These are phyloP conservation scores for Camelina hispida DNA, from an alignment of 345 rosid genomes.

Conservation along the genomic window DNA sequence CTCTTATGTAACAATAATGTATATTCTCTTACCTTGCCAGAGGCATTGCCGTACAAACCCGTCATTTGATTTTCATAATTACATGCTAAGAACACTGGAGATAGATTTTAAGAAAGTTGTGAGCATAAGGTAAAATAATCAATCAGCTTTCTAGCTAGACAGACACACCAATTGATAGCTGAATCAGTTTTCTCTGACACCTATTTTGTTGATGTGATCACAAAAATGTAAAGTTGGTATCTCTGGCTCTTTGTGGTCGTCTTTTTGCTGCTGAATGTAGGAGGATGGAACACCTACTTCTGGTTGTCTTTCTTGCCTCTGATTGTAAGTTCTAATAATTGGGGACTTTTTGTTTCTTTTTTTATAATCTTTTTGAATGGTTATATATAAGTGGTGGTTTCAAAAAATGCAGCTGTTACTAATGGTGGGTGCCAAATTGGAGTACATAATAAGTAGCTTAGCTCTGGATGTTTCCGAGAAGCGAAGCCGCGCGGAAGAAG, in stretches of 20 bases:
- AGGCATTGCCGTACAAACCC: constrained; percentile 45
- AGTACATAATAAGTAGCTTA: constrained; percentile 63
- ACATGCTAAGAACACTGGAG: constrained; percentile 70
- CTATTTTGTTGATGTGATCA: constrained; percentile 25
- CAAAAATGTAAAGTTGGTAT: constrained; percentile 59
- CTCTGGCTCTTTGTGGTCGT: constrained; percentile 87
- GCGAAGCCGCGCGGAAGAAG: constrained; percentile 41
- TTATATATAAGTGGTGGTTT: neutral
- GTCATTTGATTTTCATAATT: constrained; percentile 64
- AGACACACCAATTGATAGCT: neutral
- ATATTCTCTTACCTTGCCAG: constrained; percentile 41
- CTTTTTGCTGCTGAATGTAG: constrained; percentile 73
- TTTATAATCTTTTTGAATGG: constrained; percentile 9
- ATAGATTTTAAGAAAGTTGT: constrained; percentile 71
- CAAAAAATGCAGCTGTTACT: constrained; percentile 62
- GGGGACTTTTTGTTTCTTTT: neutral
- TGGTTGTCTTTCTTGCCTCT: constrained; percentile 90
- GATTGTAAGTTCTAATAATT: constrained; percentile 55
- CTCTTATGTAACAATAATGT: neutral
- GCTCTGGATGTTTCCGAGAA: constrained; percentile 53
- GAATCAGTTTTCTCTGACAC: constrained; percentile 13
- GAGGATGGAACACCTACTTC: constrained; percentile 88
- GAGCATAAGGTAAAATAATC: constrained; percentile 64
- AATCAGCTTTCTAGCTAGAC: neutral
- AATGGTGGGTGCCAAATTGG: constrained; percentile 80